Evolutionary conservation across 2,329 filamentous ascomycete genomes (phyloP).

Genomic region (Fusarium odoratissimum): DNA sequence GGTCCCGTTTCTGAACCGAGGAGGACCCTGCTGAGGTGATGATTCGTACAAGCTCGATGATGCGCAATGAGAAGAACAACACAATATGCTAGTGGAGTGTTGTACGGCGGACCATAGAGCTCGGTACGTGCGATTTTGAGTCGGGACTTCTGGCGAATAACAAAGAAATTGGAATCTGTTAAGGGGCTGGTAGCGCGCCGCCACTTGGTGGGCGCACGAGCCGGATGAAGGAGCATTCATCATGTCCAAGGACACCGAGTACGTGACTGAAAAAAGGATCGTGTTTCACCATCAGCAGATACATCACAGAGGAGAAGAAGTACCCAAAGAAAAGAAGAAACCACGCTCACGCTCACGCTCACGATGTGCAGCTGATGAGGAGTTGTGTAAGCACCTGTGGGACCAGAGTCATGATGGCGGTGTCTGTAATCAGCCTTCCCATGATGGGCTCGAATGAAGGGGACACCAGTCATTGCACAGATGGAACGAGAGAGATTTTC

Average conservation of each 20-base stretch:
- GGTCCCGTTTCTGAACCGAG: conserved; percentile 1
- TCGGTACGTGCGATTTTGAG: conserved; percentile 34
- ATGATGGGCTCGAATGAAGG: neutral
- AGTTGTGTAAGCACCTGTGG: conserved; percentile 18
- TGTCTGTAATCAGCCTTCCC: conserved; percentile 2
- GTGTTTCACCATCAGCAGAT: conserved; percentile 26
- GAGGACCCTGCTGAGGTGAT: conserved; percentile 36
- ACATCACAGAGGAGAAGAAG: neutral
- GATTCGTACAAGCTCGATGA: conserved; percentile 26
- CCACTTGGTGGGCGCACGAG: conserved; percentile 37
- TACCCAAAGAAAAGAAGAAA: neutral
- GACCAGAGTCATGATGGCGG: conserved; percentile 26
- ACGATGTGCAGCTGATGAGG: conserved; percentile 14
- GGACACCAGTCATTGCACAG: neutral
- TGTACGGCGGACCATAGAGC: conserved; percentile 35
- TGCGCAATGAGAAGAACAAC: conserved; percentile 22
- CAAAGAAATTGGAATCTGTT: conserved; percentile 43
- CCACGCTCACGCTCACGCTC: neutral
- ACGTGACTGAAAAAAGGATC: neutral
- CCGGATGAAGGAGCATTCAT: conserved; percentile 30
- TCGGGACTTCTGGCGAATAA: conserved; percentile 29
- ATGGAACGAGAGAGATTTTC: neutral
- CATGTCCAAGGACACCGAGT: conserved; percentile 10
- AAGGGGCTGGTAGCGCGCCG: conserved; percentile 44
- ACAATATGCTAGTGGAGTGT: conserved; percentile 7